Percentiles rank a stretch among this genome's conserved stretches.
phyloP scores from a whole-genome alignment of 306 rosid species.

The Gynostemma pentaphyllum region DNA sequence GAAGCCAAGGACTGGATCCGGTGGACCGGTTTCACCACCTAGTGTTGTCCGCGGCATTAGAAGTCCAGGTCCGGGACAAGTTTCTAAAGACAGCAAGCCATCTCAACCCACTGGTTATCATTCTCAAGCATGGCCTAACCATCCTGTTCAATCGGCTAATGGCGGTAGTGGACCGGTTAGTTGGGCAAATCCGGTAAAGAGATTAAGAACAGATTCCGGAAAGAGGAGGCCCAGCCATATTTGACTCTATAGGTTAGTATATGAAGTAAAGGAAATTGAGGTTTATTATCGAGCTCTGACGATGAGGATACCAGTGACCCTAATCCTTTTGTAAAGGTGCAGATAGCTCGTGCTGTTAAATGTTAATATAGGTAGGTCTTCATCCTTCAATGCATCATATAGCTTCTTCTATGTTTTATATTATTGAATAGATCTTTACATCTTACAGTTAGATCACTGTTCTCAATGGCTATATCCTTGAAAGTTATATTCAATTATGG shows the following conservation, averaged over 20 bases:
- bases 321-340: constrained; percentile 13
- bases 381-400: constrained; percentile 3
- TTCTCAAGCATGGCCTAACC: constrained; percentile 52
- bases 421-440: constrained; percentile 11
- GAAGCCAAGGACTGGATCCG: constrained; percentile 49
- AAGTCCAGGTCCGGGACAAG: constrained; percentile 53
- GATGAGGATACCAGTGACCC: background rate
- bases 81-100: constrained; percentile 40
- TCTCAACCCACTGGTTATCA: constrained; percentile 38
- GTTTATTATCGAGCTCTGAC: background rate
- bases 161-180: constrained; percentile 51
- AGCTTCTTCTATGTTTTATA: constrained; percentile 4
- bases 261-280: background rate
- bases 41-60: constrained; percentile 39
- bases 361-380: constrained; percentile 5
- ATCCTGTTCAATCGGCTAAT: constrained; percentile 42
- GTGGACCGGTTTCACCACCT: constrained; percentile 67
- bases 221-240: constrained; percentile 91
- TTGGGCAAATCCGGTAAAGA: constrained; percentile 90
- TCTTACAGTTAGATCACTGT: constrained; percentile 6
- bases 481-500: constrained; percentile 10
- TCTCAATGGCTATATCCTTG: constrained; percentile 2
- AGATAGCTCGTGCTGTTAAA: constrained; percentile 6
- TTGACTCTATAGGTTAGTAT: constrained; percentile 26
- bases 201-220: constrained; percentile 75